Base-by-base conservation (phyloP, 805 yeast species). In the Ogataea trehalophila region DNA sequence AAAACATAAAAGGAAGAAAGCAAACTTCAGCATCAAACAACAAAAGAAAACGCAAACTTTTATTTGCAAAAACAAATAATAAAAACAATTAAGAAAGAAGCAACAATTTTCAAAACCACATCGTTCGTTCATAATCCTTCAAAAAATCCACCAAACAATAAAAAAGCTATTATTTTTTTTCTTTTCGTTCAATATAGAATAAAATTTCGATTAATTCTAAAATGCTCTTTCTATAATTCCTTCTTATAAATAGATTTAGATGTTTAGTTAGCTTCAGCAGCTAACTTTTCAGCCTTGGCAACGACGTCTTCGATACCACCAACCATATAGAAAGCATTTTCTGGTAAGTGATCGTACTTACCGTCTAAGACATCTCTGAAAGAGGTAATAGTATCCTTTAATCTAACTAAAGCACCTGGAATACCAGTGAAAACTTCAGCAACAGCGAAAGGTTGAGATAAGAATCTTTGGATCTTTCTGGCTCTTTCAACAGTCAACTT, bases 391-490 rank as follows among this genome's bases (percentile, higher is more conserved):
- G 98, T 94, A 67, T 94, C 98, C 80, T 87, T 86, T 73, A 94
- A 82, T 78, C 97, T 85, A 59, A 94, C 99, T 73, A 94, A 85
- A 73, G 85, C 88, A 79, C 99, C 99, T 79, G 89, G 83, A 67
- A 94, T 90, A 90, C 99, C 99, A 66, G 99, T 94, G 91, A 94
- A 94, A 70, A 94, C 98, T 80, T 94, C 96, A 65, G 99, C 99
- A 63, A 94, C 99, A 54, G 98, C 94, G 77, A 94, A 94, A 66
- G 99, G 99, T 82, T 94, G 99, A 68, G 99, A 94, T 75, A 94
- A 82, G 96, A 94, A 94, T 82, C 98, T 88, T 81, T 94, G 98
- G 70, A 94, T 90, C 87, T 94, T 94, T 83, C 99, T 89, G 67
- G 99, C 99, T 83, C 99, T 92, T 84, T 94, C 99, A 75, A 94